Evolutionary conservation across 106 monocot genomes (phyloP).

Genomic region (Alisma plantagoaquatica): DNA sequence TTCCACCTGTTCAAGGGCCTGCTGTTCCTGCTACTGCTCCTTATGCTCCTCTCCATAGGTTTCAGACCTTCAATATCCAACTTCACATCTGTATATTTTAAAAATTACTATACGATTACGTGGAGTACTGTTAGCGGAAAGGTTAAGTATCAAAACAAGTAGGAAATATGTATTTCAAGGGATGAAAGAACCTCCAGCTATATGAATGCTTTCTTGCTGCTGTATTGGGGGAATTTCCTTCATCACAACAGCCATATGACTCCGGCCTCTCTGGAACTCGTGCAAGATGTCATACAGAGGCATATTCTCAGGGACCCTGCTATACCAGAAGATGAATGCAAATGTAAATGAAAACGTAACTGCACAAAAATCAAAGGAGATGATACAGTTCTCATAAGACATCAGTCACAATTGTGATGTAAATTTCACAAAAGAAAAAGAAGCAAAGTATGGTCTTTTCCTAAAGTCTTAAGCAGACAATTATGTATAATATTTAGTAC

Average conservation of each 20-base stretch:
- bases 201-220: neutral
- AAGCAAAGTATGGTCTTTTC: too few species aligned
- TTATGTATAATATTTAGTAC: too few species aligned
- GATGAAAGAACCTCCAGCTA: conserved; percentile 31
- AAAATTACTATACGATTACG: neutral
- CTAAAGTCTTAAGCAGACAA: too few species aligned
- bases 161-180: neutral
- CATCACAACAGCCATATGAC: conserved; percentile 93
- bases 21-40: conserved; percentile 11
- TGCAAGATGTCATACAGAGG: conserved; percentile 97
- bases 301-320: conserved; percentile 74
- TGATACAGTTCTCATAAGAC: too few species aligned
- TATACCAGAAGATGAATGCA: neutral
- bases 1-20: conserved; percentile 37
- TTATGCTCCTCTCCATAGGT: conserved; percentile 28
- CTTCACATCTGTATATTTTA: conserved; percentile 15
- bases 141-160: neutral
- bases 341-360: too few species aligned
- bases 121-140: neutral
- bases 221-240: conserved; percentile 17
- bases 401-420: too few species aligned
- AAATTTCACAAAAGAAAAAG: too few species aligned
- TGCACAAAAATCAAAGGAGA: too few species aligned
- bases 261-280: conserved; percentile 98
- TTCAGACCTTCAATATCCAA: conserved; percentile 50